phyloP scores from a whole-genome alignment of 2,329 filamentous ascomycete genomes.

The Hymenoscyphus repandus region DNA sequence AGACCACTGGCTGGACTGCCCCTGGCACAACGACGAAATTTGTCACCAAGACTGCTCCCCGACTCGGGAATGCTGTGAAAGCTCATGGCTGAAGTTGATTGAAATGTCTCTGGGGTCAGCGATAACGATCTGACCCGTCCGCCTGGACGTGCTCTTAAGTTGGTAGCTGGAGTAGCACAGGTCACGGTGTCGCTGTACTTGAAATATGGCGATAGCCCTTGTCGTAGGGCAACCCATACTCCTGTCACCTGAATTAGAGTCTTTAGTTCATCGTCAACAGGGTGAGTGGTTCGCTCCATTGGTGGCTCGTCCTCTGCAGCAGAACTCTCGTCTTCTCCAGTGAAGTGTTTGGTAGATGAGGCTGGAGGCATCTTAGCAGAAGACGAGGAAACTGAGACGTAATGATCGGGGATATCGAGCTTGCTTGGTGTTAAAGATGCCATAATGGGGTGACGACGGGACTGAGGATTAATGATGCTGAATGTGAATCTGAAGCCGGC shows the following conservation, averaged over 20 bases:
- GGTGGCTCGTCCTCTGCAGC: constrained; percentile 19
- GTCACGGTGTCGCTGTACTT: constrained; percentile 30
- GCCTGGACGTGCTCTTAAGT: constrained; percentile 5
- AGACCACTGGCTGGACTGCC: constrained; percentile 13
- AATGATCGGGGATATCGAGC: constrained; percentile 66
- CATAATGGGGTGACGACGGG: constrained; percentile 68
- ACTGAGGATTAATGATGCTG: constrained; percentile 66
- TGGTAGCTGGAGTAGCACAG: constrained; percentile 5
- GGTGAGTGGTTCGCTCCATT: constrained; percentile 32
- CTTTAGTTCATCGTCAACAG: constrained; percentile 41
- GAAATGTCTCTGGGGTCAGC: constrained; percentile 21
- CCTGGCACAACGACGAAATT: constrained; percentile 17
- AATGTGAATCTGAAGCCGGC: constrained; percentile 63
- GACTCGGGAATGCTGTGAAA: constrained; percentile 24
- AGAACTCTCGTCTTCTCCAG: constrained; percentile 8
- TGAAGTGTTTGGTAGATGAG: constrained; percentile 13
- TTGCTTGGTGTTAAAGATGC: constrained; percentile 58
- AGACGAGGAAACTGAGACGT: constrained; percentile 51
- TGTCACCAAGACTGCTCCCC: constrained; percentile 15
- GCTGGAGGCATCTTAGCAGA: constrained; percentile 40
- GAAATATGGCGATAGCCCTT: constrained; percentile 39
- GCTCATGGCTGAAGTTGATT: constrained; percentile 12
- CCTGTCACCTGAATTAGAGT: constrained; percentile 47
- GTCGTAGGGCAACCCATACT: constrained; percentile 45
- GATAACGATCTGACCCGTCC: constrained; percentile 23